These are phyloP conservation scores for Nakaseomyces bracarensis DNA, from an alignment of 1,139 yeast genomes.

Conservation along the genomic window DNA sequence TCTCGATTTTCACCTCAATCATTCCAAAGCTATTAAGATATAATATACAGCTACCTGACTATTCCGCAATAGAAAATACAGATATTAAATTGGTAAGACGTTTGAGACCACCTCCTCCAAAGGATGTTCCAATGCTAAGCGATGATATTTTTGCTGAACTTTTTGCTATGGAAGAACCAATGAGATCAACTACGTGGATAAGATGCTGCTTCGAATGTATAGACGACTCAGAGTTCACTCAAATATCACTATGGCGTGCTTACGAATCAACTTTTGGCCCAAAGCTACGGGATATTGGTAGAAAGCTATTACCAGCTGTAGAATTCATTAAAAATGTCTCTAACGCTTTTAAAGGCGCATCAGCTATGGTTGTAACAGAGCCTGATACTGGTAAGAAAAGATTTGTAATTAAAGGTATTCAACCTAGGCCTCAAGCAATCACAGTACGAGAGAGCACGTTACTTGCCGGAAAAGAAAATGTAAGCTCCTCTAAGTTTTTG, in stretches of 20 bases:
- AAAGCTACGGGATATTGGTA: conserved; percentile 38
- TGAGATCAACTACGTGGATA: conserved; percentile 91
- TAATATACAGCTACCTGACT: conserved; percentile 35
- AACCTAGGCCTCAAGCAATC: conserved; percentile 40
- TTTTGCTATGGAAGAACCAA: conserved; percentile 68
- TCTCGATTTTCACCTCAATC: conserved; percentile 45
- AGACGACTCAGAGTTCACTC: conserved; percentile 79
- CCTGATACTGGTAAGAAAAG: conserved; percentile 56
- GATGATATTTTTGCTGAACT: conserved; percentile 55
- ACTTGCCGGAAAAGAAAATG: neutral
- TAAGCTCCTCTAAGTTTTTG: conserved; percentile 16
- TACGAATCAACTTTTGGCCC: conserved; percentile 77
- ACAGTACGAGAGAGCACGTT: conserved; percentile 11
- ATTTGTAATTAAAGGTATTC: conserved; percentile 86
- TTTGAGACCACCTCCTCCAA: conserved; percentile 47
- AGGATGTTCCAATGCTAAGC: conserved; percentile 49
- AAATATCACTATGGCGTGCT: conserved; percentile 91
- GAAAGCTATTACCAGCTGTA: conserved; percentile 80
- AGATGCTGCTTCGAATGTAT: conserved; percentile 82
- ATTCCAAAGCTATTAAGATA: conserved; percentile 57
- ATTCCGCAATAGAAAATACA: conserved; percentile 32
- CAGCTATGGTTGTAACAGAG: conserved; percentile 79
- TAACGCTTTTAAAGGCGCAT: conserved; percentile 81
- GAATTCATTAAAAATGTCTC: conserved; percentile 93
- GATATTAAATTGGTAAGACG: conserved; percentile 39